These are phyloP conservation scores for Irpex sp. DNA, from an alignment of 1,284 basidiomycete genomes.

Conservation along the genomic window DNA sequence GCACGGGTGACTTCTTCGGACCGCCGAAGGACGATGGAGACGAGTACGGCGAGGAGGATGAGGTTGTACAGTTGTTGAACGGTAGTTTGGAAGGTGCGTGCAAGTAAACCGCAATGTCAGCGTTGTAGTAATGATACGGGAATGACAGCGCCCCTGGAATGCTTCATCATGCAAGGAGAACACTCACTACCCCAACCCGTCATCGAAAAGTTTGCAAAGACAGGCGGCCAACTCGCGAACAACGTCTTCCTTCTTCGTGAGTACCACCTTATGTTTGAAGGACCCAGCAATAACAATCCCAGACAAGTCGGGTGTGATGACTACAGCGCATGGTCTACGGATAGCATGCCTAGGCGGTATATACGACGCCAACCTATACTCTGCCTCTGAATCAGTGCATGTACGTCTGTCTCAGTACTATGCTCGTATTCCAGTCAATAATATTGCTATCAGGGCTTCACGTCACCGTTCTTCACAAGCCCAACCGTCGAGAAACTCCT, in stretches of 20 bases:
- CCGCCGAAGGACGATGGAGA: slow-evolving; percentile 41
- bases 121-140: too few species aligned
- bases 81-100: slow-evolving; percentile 69
- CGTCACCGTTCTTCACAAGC: slow-evolving; percentile 65
- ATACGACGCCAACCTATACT: slow-evolving; percentile 61
- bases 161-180: slow-evolving; percentile 88
- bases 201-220: slow-evolving; percentile 67
- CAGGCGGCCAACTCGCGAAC: slow-evolving; percentile 72
- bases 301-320: slow-evolving; percentile 84
- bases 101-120: too few species aligned
- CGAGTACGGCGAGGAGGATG: slow-evolving; percentile 36
- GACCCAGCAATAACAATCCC: slow-evolving; percentile 1
- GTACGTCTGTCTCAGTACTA: slow-evolving; percentile 34
- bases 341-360: slow-evolving; percentile 82
- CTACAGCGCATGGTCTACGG: slow-evolving; percentile 77
- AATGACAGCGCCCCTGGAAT: slow-evolving; percentile 77
- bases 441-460: slow-evolving; percentile 67
- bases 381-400: slow-evolving; percentile 48
- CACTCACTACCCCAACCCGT: slow-evolving; percentile 67
- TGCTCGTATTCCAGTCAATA: too few species aligned
- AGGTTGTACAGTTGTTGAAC: slow-evolving; percentile 55
- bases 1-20: slow-evolving; percentile 89
- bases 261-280: slow-evolving; percentile 21
- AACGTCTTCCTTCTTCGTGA: slow-evolving; percentile 83
- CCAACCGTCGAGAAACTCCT: slow-evolving; percentile 70